Evolutionary conservation across 2,329 filamentous ascomycete genomes (phyloP).

Genomic region (Calonectria multiphialidica): DNA sequence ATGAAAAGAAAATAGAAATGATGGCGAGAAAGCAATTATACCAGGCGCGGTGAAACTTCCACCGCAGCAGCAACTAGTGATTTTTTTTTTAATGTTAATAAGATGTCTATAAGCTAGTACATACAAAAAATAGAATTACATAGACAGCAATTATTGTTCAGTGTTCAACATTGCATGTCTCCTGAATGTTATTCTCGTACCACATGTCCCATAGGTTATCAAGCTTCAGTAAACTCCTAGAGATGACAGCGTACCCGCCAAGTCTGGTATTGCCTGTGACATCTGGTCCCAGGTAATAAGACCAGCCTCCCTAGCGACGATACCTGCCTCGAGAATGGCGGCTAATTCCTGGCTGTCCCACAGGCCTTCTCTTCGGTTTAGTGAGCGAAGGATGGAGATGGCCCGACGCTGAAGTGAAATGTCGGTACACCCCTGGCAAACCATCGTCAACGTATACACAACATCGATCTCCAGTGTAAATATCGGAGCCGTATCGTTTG

Average conservation of each 20-base stretch:
- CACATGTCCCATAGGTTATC: no score
- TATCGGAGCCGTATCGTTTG: background rate
- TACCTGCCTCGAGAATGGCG: background rate
- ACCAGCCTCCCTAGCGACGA: background rate
- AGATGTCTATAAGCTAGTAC: no score
- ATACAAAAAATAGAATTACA: no score
- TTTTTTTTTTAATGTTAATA: no score
- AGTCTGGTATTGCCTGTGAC: background rate
- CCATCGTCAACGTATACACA: background rate
- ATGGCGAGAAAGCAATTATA: background rate
- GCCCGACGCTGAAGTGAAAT: background rate
- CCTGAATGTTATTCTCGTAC: no score
- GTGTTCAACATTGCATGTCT: no score
- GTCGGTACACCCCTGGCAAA: background rate
- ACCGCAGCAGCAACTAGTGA: no score
- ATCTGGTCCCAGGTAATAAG: background rate
- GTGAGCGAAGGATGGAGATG: background rate
- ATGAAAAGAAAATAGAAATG: background rate
- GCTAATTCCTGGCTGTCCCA: background rate
- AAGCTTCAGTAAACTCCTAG: no score
- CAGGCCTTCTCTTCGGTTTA: background rate
- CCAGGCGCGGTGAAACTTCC: no score
- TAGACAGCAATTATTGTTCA: no score
- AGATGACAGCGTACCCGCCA: no score
- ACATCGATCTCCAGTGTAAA: background rate